Conservation (phyloP, 768 basidiomycete genomes). For the Boletus subcaerulescens region DNA sequence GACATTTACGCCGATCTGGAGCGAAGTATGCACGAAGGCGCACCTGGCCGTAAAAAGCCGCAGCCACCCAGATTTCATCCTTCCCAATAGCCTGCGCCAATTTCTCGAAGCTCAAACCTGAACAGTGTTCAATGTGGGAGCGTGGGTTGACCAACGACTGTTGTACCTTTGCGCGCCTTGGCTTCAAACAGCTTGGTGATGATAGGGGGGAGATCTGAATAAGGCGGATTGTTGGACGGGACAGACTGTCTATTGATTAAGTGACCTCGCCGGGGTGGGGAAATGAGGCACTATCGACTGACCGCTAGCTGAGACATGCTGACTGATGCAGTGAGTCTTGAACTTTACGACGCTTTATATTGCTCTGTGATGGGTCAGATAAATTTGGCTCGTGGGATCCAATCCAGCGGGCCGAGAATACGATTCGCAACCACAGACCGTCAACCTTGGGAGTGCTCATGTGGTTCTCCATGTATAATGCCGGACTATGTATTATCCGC, state of each 20-base stretch:
- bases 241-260: constrained; percentile 33
- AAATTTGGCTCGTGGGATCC: neutral
- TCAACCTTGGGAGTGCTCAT: constrained; percentile 1
- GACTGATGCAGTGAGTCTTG: neutral
- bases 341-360: constrained; percentile 13
- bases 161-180: constrained; percentile 60
- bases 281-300: constrained; percentile 16
- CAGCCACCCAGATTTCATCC: constrained; percentile 82
- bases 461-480: neutral
- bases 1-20: neutral
- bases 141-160: neutral
- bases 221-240: constrained; percentile 42
- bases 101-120: constrained; percentile 67
- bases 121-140: neutral
- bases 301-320: constrained; percentile 40
- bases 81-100: constrained; percentile 63
- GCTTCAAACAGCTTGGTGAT: constrained; percentile 54
- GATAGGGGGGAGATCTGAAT: constrained; percentile 51
- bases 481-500: constrained; percentile 4
- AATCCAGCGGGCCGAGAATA: neutral
- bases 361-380: neutral
- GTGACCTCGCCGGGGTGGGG: neutral
- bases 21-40: constrained; percentile 5
- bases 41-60: constrained; percentile 80
- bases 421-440: neutral